These are phyloP conservation scores for Claviceps sp. DNA, from an alignment of 2,329 filamentous ascomycete species.

Conservation along the genomic window DNA sequence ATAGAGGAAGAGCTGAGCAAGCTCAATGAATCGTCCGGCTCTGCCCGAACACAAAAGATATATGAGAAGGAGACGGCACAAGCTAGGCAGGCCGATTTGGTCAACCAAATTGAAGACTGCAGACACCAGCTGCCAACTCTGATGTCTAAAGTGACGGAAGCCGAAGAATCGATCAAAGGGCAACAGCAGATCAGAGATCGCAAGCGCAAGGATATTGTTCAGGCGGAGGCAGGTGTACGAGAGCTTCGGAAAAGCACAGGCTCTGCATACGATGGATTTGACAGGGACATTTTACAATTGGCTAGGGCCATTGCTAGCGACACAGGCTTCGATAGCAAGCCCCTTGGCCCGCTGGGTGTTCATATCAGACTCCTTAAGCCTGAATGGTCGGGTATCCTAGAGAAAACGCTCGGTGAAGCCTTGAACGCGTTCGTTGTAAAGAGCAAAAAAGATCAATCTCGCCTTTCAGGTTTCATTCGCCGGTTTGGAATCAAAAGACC, in stretches of 20 bases:
- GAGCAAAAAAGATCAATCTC: constrained; percentile 60
- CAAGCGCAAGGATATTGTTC: constrained; percentile 41
- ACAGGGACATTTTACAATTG: constrained; percentile 46
- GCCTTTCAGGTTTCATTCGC: constrained; percentile 53
- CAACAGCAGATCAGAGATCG: constrained; percentile 19
- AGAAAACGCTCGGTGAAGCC: constrained; percentile 56
- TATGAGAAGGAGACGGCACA: constrained; percentile 31
- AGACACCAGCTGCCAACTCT: constrained; percentile 21
- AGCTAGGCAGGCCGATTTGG: constrained; percentile 14
- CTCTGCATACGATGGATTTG: constrained; percentile 51
- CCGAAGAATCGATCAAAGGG: constrained; percentile 17
- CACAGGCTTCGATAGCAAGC: constrained; percentile 51
- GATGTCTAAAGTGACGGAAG: constrained; percentile 18
- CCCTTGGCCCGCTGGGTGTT: constrained; percentile 72
- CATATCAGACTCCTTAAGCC: constrained; percentile 65
- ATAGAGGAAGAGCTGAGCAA: constrained; percentile 45
- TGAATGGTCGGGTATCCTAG: constrained; percentile 72
- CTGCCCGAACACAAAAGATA: constrained; percentile 49
- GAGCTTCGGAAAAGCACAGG: constrained; percentile 43
- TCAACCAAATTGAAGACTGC: constrained; percentile 14
- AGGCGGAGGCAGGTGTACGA: constrained; percentile 30
- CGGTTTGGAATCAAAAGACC: constrained; percentile 37
- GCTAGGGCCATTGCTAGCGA: constrained; percentile 59
- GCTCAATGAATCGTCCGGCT: constrained; percentile 56
- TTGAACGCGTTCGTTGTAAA: constrained; percentile 73